Evolutionary conservation across 2,329 filamentous ascomycete species (phyloP), one percentile per base, ranked within the genome.

Genomic region (Penicillium capsulatum): DNA sequence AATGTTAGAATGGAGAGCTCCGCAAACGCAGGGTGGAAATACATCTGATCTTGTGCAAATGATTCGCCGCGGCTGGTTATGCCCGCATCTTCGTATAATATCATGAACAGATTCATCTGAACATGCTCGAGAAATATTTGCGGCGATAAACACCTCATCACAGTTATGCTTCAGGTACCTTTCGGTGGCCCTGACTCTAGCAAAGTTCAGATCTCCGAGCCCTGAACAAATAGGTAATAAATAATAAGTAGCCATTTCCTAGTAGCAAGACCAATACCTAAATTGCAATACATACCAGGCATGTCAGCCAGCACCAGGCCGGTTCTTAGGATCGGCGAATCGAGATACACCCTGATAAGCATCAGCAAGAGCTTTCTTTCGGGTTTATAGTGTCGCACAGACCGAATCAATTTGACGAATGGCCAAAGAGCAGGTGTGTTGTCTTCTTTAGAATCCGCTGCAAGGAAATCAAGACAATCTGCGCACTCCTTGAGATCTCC

Each of bases 371-470:
- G n/a, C 17, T 4, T n/a, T 11, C 3, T 36, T n/a, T n/a, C n/a
- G n/a, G n/a, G n/a, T n/a, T n/a, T n/a, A n/a, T n/a, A n/a, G n/a
- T n/a, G n/a, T n/a, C n/a, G n/a, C 8, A 2, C 9, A 20, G 5
- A 54, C 54, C 43, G 48, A 11, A 55, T 44, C 20, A 53, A 19
- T 17, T 48, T 57, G 4, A 55, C 40, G 17, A 53, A 57, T 3
- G 52, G 54, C 52, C 52, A 57, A 3, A 54, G 17, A 6, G 45
- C 43, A 5, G 38, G 36, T 7, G 22, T n/a, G 2, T 17, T 24
- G 11, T 35, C 17, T 3, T 28, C 37, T 1, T 10, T 14, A 1
- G 30, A 19, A n/a, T 46, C 36, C 7, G 35, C 44, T 16, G 42
- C 50, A 7, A 57, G 38, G 4, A n/a, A 26, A 19, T 54, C 47